These are phyloP conservation scores for Phytophthora fragariae DNA, from an alignment of 352 stramenopile species.

Conservation along the genomic window DNA sequence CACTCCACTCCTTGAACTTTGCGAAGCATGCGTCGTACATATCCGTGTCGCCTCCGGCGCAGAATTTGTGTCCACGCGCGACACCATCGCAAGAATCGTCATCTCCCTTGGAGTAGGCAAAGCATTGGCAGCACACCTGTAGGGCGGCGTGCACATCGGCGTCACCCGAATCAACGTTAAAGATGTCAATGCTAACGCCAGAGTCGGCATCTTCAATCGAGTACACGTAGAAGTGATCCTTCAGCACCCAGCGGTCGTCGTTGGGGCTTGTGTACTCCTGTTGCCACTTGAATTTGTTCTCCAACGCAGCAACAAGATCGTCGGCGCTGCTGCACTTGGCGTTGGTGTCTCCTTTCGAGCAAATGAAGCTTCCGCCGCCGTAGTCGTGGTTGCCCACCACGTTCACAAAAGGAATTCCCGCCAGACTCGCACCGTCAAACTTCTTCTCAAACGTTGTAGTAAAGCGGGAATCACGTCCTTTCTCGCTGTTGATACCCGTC, in stretches of 20 bases:
- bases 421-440: conserved; percentile 47
- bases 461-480: conserved; percentile 51
- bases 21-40: conserved; percentile 57
- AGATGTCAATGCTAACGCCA: conserved; percentile 58
- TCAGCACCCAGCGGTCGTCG: conserved; percentile 62
- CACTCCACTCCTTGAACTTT: conserved; percentile 55
- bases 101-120: conserved; percentile 57
- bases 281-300: conserved; percentile 32
- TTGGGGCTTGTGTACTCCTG: conserved; percentile 63
- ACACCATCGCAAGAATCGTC: conserved; percentile 46
- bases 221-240: conserved; percentile 65
- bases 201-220: conserved; percentile 38
- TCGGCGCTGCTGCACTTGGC: conserved; percentile 45
- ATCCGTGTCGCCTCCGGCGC: conserved; percentile 48
- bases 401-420: conserved; percentile 58
- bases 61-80: conserved; percentile 47
- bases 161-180: conserved; percentile 64
- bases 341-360: conserved; percentile 40
- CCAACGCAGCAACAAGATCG: conserved; percentile 46
- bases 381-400: conserved; percentile 77
- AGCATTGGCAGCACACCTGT: conserved; percentile 82
- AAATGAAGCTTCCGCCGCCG: conserved; percentile 60
- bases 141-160: conserved; percentile 54
- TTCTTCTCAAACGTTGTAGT: conserved; percentile 32
- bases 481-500: conserved; percentile 51